phyloP scores from a whole-genome alignment of 2,329 filamentous ascomycete species.

The Pseudogymnoascus sp. region DNA sequence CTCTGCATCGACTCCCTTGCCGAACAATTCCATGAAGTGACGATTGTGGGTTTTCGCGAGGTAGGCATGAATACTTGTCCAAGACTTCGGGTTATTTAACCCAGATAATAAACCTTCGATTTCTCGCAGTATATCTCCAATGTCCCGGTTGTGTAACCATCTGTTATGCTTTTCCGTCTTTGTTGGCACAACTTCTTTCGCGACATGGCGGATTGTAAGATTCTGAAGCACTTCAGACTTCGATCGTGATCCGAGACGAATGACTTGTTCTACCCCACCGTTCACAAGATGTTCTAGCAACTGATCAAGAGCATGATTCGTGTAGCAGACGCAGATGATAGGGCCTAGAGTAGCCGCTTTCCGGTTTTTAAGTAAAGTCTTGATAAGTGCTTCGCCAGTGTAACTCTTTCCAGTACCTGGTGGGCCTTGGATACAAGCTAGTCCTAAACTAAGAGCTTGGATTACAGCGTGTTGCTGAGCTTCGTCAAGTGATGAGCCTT shows the following conservation, averaged over 20 bases:
- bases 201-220: conserved; percentile 18
- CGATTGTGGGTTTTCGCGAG: conserved; percentile 16
- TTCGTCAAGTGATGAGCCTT: conserved; percentile 39
- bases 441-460: conserved; percentile 42
- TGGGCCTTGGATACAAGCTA: conserved; percentile 62
- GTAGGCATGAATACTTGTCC: conserved; percentile 19
- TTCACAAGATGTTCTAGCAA: conserved; percentile 26
- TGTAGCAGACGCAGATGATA: conserved; percentile 39
- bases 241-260: conserved; percentile 21
- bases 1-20: conserved; percentile 17
- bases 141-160: conserved; percentile 19
- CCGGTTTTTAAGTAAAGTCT: conserved; percentile 42
- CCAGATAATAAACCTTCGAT: conserved; percentile 19
- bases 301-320: conserved; percentile 30
- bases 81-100: conserved; percentile 21
- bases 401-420: conserved; percentile 65
- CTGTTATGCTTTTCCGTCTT: conserved; percentile 21
- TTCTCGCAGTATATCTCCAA: conserved; percentile 16
- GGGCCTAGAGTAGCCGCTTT: conserved; percentile 37
- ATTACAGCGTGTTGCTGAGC: conserved; percentile 47
- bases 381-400: conserved; percentile 52
- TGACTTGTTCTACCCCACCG: conserved; percentile 21
- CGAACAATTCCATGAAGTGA: conserved; percentile 19
- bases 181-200: conserved; percentile 14
- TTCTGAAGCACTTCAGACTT: conserved; percentile 23